phyloP scores from a whole-genome alignment of 148 eudicot species.

The Rhododendron kiyosumense region DNA sequence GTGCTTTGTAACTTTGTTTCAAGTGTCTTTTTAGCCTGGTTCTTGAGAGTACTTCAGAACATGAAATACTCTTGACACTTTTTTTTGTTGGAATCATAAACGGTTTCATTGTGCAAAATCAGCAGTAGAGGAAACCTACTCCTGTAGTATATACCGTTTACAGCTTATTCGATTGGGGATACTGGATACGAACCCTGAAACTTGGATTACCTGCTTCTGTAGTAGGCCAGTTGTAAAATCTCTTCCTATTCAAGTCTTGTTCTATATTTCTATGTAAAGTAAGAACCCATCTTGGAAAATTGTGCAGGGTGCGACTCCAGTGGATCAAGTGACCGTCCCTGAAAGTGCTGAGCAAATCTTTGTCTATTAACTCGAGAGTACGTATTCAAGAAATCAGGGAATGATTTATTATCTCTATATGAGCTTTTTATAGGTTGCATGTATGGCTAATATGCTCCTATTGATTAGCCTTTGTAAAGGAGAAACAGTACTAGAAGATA shows the following conservation, averaged over 20 bases:
- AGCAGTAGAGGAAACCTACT: not conserved
- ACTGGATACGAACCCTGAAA: not conserved
- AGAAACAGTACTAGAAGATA: not conserved
- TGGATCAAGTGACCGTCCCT: constrained; percentile 44
- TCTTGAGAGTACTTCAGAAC: not conserved
- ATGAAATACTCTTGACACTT: not conserved
- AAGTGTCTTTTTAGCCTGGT: not conserved
- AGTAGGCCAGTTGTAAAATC: not conserved
- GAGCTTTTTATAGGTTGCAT: not conserved
- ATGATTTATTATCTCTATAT: no score
- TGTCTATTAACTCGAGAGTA: constrained; percentile 8
- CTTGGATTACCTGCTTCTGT: not conserved
- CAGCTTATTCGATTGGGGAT: not conserved
- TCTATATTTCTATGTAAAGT: not conserved
- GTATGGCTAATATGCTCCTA: not conserved
- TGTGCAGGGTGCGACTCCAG: constrained; percentile 60
- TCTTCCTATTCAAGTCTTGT: not conserved
- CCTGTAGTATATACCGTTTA: not conserved
- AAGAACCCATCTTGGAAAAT: not conserved
- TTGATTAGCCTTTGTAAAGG: not conserved
- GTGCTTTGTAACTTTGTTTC: not conserved
- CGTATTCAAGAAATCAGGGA: not conserved
- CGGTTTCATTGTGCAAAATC: not conserved
- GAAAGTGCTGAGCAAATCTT: constrained; percentile 69
- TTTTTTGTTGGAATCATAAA: not conserved